Evolutionary conservation across 148 eudicot species (phyloP), one percentile per base, ranked within the genome.

Genomic region (Polygonum aviculare): DNA sequence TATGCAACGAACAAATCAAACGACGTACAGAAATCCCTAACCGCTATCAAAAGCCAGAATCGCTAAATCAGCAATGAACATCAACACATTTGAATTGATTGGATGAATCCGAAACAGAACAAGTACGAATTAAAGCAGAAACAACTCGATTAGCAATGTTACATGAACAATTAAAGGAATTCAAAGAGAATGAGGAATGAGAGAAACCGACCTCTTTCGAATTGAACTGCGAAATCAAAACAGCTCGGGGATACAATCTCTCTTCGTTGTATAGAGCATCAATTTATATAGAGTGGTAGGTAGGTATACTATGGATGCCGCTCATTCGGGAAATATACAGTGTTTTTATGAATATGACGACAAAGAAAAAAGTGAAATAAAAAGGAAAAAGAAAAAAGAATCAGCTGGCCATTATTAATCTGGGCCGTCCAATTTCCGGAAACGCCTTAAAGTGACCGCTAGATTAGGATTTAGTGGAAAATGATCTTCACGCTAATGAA

Each of bases 281-380:
- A 38, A 67, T 67, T 14, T 67, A 67, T 67, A 67, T 67, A 67
- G 72, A 14, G 69, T 63, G 69, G 8, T 33, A 63, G n/a, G 63
- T 57, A 57, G 57, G 21, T 51, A 44, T 44, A 21, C 31, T 57
- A 11, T 19, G 15, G 69, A 31, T 63, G 40, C 38, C 69, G 72
- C 72, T 67, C 15, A 67, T 67, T 38, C 19, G 0, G 45, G 72
- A 67, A 57, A 26, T 9, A 18, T 54, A 19, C 19, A 21, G 31
- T 26, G 31, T 26, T 26, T 26, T 26, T 26, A 54, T 5, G 60
- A 26, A 7, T 8, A 19, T 50, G 55, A 16, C 55, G 19, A 51
- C 7, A 54, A n/a, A n/a, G 21, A 6, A 54, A 15, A 54, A 54
- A 31, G 4, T 60, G 35, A 60, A 60, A 60, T 12, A 22, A 54